These are phyloP conservation scores for Fusarium sp. DNA, from an alignment of 2,329 filamentous ascomycete species.

Conservation along the genomic window DNA sequence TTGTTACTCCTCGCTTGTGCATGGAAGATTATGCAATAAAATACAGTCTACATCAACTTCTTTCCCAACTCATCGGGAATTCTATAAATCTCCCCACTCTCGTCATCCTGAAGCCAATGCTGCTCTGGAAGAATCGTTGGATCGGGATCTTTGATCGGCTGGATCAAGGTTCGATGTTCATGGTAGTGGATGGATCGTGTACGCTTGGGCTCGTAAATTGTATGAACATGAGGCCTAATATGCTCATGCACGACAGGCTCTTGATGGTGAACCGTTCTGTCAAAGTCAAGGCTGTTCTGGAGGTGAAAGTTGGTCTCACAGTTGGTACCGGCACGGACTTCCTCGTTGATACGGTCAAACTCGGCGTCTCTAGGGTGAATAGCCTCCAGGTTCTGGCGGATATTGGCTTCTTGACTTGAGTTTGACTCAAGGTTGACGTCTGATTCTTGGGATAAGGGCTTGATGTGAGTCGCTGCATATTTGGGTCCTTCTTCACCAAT, in stretches of 20 bases:
- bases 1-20: conserved; percentile 8
- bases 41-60: conserved; percentile 14
- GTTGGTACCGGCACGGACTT: conserved; percentile 3
- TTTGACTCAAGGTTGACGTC: conserved; percentile 8
- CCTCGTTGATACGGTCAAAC: conserved; percentile 25
- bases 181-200: conserved; percentile 39
- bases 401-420: conserved; percentile 3
- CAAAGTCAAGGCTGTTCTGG: conserved; percentile 28
- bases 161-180: conserved; percentile 35
- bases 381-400: not conserved
- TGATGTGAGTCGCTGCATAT: not conserved
- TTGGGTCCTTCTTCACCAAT: conserved; percentile 11
- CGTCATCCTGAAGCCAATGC: conserved; percentile 36
- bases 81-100: conserved; percentile 44
- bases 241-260: conserved; percentile 32
- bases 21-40: not conserved
- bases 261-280: conserved; percentile 32
- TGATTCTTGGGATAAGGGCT: conserved; percentile 12
- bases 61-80: conserved; percentile 36
- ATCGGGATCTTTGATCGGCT: conserved; percentile 40
- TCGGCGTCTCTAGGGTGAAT: conserved; percentile 9
- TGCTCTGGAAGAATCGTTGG: conserved; percentile 35
- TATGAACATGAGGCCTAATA: conserved; percentile 35
- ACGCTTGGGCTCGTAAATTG: conserved; percentile 34
- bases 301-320: conserved; percentile 23